Base-by-base conservation (phyloP, 768 basidiomycete genomes). In the Lactarius tabidus region DNA sequence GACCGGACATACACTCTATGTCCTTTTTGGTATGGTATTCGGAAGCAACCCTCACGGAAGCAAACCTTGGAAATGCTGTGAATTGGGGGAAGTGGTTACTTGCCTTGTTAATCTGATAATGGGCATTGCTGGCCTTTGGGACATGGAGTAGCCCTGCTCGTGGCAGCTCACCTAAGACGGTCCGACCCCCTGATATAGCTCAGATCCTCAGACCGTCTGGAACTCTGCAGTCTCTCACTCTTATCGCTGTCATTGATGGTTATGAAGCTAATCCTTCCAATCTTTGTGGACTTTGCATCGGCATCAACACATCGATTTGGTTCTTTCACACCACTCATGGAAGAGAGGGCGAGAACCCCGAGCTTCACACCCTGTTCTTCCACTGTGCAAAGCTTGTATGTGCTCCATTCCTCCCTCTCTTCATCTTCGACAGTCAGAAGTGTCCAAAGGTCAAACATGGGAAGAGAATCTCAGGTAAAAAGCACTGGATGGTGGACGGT, bases 371-470 rank as follows among this genome's bases (percentile, higher is more conserved):
- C 0, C 77, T 90, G 8, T 89, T 95, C 79, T 95, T 93, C 75
- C 89, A 91, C 51, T 93, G 92, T 74, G 85, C 88, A 41, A 85
- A 84, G 28, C 82, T 97, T 3, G 84, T 91, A 74, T 83, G 81
- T 60, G 82, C 86, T 9, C 93, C 94, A 0, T 86, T 96, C 68
- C 81, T 94, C 14, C 93, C 93, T 0, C 81, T 97, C 14, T 95
- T 96, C 74, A 91, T 96, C 6, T 97, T 96, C 72, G 93, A 97
- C 75, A 94, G 94, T 0, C 90, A 90, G 0, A 84, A 87, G 66
- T 83, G 94, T 66, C 94, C 94, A 2, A 82, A 84, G 33, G 33
- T 33, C 33, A 33, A 33, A 8, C 33, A 8, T 8, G 33, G 33
- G n/a, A n/a, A n/a, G 76, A 82, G 82, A 43, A 84, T 91, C 33